These are phyloP conservation scores for thale cress (Arabidopsis thaliana) DNA, from an alignment of 345 rosid genomes.

Conservation along the genomic window DNA sequence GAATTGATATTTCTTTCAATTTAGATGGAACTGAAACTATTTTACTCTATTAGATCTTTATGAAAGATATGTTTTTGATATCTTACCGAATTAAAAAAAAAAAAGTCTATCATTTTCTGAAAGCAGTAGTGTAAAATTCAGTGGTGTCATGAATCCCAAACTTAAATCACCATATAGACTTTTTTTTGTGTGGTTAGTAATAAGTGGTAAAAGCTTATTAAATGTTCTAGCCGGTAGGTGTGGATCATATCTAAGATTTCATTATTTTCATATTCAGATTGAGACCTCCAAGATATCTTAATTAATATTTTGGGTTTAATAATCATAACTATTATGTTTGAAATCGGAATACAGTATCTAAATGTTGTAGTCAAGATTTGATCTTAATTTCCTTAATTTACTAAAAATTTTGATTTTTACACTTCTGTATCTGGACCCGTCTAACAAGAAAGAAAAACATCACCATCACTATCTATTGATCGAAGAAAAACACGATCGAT, in stretches of 20 bases:
- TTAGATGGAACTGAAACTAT: background rate
- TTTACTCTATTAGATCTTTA: background rate
- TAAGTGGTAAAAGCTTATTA: background rate
- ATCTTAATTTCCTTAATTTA: background rate
- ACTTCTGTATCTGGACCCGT: constrained; percentile 31
- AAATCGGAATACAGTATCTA: background rate
- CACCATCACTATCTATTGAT: background rate
- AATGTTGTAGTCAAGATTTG: too few relatives aligned
- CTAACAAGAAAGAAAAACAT: constrained; percentile 36
- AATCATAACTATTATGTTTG: background rate
- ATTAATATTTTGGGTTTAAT: too few relatives aligned
- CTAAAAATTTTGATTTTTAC: background rate
- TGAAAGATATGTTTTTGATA: background rate
- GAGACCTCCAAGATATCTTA: too few relatives aligned
- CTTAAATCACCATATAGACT: background rate
- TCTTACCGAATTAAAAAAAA: background rate
- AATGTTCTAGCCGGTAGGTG: background rate
- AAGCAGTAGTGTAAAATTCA: too few relatives aligned
- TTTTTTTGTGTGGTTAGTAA: background rate
- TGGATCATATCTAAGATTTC: too few relatives aligned
- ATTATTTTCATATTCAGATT: too few relatives aligned
- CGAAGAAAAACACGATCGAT: background rate
- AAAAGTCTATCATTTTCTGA: background rate
- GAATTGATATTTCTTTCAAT: background rate
- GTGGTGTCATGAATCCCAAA: background rate